These are phyloP conservation scores for Sonneratia caseolaris DNA, from an alignment of 345 rosid genomes.

Conservation along the genomic window DNA sequence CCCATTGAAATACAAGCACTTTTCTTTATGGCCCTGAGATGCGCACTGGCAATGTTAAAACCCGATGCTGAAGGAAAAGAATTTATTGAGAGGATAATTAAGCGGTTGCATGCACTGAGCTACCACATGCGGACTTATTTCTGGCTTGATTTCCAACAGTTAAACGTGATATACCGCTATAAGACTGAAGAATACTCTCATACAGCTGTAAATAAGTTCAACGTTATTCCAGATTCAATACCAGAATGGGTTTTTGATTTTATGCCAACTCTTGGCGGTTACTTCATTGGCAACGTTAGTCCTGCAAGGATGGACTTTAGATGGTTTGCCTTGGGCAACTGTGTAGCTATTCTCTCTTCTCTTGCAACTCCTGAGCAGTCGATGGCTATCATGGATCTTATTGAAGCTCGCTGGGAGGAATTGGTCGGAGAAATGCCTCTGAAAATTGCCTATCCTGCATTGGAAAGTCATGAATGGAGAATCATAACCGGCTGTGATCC, in stretches of 20 bases:
- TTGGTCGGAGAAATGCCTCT: slow-evolving; percentile 60
- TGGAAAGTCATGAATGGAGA: slow-evolving; percentile 52
- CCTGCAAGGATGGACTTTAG: slow-evolving; percentile 71
- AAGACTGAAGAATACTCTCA: slow-evolving; percentile 58
- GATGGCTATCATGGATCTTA: slow-evolving; percentile 58
- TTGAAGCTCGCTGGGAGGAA: slow-evolving; percentile 58
- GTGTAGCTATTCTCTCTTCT: slow-evolving; percentile 48
- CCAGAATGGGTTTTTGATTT: slow-evolving; percentile 61
- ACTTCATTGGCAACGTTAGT: slow-evolving; percentile 64
- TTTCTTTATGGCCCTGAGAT: slow-evolving; percentile 60
- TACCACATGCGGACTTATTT: slow-evolving; percentile 53
- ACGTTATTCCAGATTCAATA: slow-evolving; percentile 40
- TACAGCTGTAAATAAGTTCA: slow-evolving; percentile 27
- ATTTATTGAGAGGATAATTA: slow-evolving; percentile 43
- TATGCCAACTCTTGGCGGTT: slow-evolving; percentile 60
- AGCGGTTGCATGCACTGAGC: slow-evolving; percentile 49
- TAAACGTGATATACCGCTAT: slow-evolving; percentile 50
- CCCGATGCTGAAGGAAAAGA: slow-evolving; percentile 58
- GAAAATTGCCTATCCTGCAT: slow-evolving; percentile 49
- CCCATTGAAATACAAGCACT: slow-evolving; percentile 78
- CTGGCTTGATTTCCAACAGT: slow-evolving; percentile 58
- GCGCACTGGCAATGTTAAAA: slow-evolving; percentile 50
- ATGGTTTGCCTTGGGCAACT: slow-evolving; percentile 57
- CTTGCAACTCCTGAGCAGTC: slow-evolving; percentile 59
- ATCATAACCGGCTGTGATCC: slow-evolving; percentile 61